Conservation (phyloP, 2,329 filamentous ascomycete species). For the Metarhizium humberi region DNA sequence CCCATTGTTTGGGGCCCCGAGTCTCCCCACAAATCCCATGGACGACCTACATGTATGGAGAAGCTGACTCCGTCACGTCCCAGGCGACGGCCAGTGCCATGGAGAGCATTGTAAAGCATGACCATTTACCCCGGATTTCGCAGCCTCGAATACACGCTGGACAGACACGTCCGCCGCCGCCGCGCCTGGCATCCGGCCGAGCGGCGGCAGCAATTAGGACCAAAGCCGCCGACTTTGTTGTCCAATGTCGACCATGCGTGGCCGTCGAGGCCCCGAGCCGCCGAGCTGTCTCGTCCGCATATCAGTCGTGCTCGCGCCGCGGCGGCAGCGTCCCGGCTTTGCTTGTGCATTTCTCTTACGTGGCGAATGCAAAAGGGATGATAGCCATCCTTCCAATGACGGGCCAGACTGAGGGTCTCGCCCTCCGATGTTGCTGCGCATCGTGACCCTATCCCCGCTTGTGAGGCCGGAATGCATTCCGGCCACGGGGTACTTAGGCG, state of each 20-base stretch:
- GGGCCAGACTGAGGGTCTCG: conserved; percentile 8
- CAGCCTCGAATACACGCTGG: not conserved
- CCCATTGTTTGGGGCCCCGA: not conserved
- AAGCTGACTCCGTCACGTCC: too few relatives aligned
- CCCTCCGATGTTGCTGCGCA: conserved; percentile 11
- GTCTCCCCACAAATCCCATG: too few relatives aligned
- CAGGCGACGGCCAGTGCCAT: not conserved
- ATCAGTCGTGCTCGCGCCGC: not conserved
- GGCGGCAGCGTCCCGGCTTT: not conserved
- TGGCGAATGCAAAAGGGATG: conserved; percentile 2
- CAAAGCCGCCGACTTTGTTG: too few relatives aligned
- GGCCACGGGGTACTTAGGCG: conserved; percentile 40
- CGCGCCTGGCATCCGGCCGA: too few relatives aligned
- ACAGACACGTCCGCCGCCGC: not conserved
- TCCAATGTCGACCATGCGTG: not conserved
- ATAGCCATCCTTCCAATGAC: conserved; percentile 9
- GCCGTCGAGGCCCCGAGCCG: not conserved
- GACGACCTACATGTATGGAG: too few relatives aligned
- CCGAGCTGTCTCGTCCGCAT: not conserved
- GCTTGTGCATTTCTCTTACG: conserved; percentile 15
- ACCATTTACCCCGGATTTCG: not conserved
- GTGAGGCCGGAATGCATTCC: conserved; percentile 37
- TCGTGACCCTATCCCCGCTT: conserved; percentile 17
- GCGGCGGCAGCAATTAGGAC: too few relatives aligned
- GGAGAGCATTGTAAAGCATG: not conserved